Evolutionary conservation across 2,329 filamentous ascomycete genomes (phyloP).

Genomic region (Beauveria australis): DNA sequence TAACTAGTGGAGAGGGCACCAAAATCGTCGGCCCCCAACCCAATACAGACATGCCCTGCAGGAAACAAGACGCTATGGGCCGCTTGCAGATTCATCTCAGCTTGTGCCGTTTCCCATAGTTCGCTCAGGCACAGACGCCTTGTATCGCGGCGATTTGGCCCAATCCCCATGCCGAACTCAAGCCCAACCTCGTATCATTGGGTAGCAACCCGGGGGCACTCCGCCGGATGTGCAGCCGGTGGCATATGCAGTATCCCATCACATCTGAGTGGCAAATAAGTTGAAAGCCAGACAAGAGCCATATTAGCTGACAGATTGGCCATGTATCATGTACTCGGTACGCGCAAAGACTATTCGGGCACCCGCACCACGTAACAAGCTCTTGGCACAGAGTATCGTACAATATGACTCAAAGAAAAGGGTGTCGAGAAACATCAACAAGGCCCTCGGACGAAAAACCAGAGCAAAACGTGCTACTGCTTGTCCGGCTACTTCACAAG

Average conservation of each 20-base stretch:
- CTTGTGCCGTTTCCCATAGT: not conserved
- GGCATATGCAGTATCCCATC: not conserved
- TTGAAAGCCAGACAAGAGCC: not conserved
- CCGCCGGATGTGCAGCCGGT: not conserved
- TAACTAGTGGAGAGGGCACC: not conserved
- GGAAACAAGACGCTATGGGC: not conserved
- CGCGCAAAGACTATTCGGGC: not conserved
- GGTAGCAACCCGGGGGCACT: not conserved
- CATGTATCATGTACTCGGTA: not conserved
- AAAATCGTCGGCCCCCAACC: not conserved
- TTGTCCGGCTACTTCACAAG: not conserved
- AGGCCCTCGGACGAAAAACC: not conserved
- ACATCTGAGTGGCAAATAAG: not conserved
- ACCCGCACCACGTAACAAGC: no score
- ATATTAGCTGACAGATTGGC: no score
- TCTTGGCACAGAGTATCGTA: no score
- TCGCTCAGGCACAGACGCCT: not conserved
- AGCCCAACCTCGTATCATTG: not conserved
- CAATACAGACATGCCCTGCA: not conserved
- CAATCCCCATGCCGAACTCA: not conserved
- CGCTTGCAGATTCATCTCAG: not conserved
- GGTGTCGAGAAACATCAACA: not conserved
- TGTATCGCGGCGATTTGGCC: not conserved
- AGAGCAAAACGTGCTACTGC: not conserved
- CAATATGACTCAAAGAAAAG: no score